phyloP scores from a whole-genome alignment of 2,329 filamentous ascomycete genomes.

The Graphilbum ipis-grandicollis region DNA sequence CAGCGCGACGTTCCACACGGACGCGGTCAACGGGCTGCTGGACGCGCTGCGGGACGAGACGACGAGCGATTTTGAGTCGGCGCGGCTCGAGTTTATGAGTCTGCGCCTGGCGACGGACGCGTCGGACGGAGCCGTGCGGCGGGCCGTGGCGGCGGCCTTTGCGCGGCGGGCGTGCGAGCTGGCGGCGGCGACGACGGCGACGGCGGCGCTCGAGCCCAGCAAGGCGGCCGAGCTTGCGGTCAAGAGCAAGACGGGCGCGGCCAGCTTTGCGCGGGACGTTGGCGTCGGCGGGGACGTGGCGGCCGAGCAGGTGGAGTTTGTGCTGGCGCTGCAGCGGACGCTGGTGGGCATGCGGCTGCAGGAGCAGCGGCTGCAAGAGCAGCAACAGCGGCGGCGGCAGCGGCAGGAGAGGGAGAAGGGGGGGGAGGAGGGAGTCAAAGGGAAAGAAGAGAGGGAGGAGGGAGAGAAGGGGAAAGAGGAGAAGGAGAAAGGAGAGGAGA shows the following conservation, averaged over 20 bases:
- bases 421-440: too few species aligned
- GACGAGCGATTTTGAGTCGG: conserved; percentile 60
- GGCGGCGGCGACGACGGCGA: conserved; percentile 31
- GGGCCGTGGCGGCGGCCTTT: conserved; percentile 72
- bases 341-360: conserved; percentile 34
- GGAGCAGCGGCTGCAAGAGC: background rate
- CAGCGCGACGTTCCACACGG: conserved; percentile 55
- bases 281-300: conserved; percentile 33
- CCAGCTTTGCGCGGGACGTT: conserved; percentile 22
- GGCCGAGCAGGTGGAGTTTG: conserved; percentile 70
- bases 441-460: too few species aligned
- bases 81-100: conserved; percentile 80
- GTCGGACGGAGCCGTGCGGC: conserved; percentile 73
- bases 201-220: conserved; percentile 35
- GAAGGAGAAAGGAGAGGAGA: too few species aligned
- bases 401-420: too few species aligned
- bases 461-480: too few species aligned
- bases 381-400: too few species aligned
- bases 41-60: conserved; percentile 63
- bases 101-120: conserved; percentile 85
- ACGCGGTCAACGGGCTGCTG: conserved; percentile 72
- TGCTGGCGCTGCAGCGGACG: conserved; percentile 67
- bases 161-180: conserved; percentile 66
- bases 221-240: conserved; percentile 50
- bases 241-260: conserved; percentile 32